These are phyloP conservation scores for Suillus subalutaceus DNA, from an alignment of 768 basidiomycete species.

Conservation along the genomic window DNA sequence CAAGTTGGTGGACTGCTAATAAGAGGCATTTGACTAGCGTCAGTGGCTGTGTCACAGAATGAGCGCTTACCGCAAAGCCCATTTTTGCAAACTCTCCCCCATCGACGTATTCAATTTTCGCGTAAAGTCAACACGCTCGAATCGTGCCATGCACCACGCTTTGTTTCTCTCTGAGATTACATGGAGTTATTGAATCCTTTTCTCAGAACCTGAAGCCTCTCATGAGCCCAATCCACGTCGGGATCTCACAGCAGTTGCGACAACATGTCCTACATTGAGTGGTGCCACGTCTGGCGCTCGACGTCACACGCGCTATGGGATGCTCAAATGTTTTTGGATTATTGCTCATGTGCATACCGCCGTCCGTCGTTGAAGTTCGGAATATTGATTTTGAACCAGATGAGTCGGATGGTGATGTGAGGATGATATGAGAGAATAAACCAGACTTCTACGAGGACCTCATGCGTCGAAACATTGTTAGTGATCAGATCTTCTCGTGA, in stretches of 20 bases:
- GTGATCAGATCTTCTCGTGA: background rate
- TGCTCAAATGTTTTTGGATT: conserved; percentile 4
- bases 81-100: background rate
- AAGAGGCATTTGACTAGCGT: background rate
- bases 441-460: background rate
- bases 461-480: background rate
- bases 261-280: conserved; percentile 12
- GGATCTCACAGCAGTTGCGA: conserved; percentile 8
- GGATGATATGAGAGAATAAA: background rate
- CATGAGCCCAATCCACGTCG: background rate
- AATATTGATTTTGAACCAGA: background rate
- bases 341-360: conserved; percentile 3
- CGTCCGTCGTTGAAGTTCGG: background rate
- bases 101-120: too few species aligned
- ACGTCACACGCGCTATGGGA: conserved; percentile 4
- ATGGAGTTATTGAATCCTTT: background rate
- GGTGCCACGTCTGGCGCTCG: conserved; percentile 1
- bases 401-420: background rate
- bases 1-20: background rate
- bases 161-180: background rate
- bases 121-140: too few species aligned
- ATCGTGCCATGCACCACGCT: background rate
- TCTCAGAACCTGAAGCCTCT: background rate
- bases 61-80: background rate
- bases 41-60: background rate